Evolutionary conservation across 2,329 filamentous ascomycete species (phyloP), one percentile per base, ranked within the genome.

Genomic region (Aspergillus awamori): DNA sequence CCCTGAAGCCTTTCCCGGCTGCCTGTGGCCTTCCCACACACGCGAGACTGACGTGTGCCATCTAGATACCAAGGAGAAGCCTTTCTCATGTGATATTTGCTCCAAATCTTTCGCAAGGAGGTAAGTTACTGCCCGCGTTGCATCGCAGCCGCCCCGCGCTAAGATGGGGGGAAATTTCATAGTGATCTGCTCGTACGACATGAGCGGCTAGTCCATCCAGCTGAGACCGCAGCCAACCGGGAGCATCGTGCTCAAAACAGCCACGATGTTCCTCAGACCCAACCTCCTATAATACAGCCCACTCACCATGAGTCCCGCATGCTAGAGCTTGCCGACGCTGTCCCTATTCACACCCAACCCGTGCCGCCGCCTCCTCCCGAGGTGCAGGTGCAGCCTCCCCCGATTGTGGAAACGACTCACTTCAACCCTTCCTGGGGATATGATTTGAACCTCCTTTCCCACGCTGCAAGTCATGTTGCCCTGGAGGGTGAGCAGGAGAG

Each of bases 371-470:
- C 69, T 58, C 67, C 74, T 57, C 70, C 77, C 54, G 73, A 79
- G 67, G 69, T 79, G 60, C 71, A 77, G 56, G 67, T 73, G 5
- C 77, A 78, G 48, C 73, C 74, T 20, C 68, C 74, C 13, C 70
- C 76, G 10, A 75, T 79, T 53, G 71, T 80, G 58, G 79, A 79
- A 52, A 75, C 78, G 54, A 70, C 77, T n/a, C 76, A 80, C 47
- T 80, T 81, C 64, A 81, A 82, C 69, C 80, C 79, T 4, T 81
- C 79, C 5, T 82, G 80, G 80, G 80, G 80, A n/a, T 82, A 82
- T 64, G 80, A 82, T 59, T 66, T 82, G 59, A 82, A 82, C 61
- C 71, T 82, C 15, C 69, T 82, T 33, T 82, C 80, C 8, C 80
- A 82, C 70, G 80, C 80, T 26, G 80, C 80, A 10, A 81, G 79